Conservation (phyloP, 2,329 filamentous ascomycete genomes). For the Trichoderma sp. region DNA sequence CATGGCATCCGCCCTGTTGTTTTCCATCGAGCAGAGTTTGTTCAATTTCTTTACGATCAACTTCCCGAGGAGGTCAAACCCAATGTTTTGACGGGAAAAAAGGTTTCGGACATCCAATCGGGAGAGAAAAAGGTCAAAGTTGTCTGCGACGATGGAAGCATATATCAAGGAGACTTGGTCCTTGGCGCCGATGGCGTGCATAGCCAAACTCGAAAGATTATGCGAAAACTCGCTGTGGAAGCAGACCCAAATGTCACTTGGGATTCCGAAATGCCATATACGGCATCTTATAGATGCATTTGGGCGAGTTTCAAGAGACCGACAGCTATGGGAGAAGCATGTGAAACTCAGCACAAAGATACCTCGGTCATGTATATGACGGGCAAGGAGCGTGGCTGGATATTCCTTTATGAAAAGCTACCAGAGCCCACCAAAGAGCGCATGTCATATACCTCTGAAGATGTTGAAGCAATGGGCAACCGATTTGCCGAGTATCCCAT, state of each 20-base stretch:
- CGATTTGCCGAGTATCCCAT: slow-evolving; percentile 29
- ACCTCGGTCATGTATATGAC: slow-evolving; percentile 32
- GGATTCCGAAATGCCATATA: slow-evolving; percentile 33
- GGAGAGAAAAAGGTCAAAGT: slow-evolving; percentile 30
- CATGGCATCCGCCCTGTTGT: slow-evolving; percentile 30
- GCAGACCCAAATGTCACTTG: slow-evolving; percentile 16
- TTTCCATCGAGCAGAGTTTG: slow-evolving; percentile 38
- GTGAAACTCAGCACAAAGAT: slow-evolving; percentile 33
- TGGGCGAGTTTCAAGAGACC: slow-evolving; percentile 35
- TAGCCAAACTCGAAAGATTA: slow-evolving; percentile 36
- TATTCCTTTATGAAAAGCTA: slow-evolving; percentile 36
- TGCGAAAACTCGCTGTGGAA: slow-evolving; percentile 33
- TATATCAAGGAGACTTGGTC: slow-evolving; percentile 36
- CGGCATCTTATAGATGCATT: slow-evolving; percentile 34
- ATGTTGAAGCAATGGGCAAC: slow-evolving; percentile 28
- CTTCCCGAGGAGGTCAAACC: slow-evolving; percentile 29
- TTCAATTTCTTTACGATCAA: slow-evolving; percentile 33
- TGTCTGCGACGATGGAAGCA: slow-evolving; percentile 34
- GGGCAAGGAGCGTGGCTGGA: slow-evolving; percentile 31
- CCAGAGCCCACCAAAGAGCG: slow-evolving; percentile 28
- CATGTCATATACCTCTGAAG: slow-evolving; percentile 27
- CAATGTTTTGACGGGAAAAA: slow-evolving; percentile 31
- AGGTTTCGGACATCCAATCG: slow-evolving; percentile 27
- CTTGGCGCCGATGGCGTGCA: slow-evolving; percentile 46
- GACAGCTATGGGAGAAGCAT: slow-evolving; percentile 26